phyloP scores from a whole-genome alignment of 2,329 filamentous ascomycete genomes.

The Colletotrichum coccodes region DNA sequence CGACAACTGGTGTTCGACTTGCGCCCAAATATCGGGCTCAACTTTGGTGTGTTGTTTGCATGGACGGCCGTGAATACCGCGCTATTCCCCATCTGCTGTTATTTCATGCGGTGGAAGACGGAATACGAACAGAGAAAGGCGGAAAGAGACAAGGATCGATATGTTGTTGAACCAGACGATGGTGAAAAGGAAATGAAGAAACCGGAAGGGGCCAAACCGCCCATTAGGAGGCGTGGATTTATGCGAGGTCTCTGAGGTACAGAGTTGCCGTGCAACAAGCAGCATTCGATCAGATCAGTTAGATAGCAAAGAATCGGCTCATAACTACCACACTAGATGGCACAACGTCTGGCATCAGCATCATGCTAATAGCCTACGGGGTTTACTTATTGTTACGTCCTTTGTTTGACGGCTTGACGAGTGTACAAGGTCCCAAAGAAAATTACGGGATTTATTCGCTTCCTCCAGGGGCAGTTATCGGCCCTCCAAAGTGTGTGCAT shows the following conservation, averaged over 20 bases:
- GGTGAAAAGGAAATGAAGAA: slow-evolving; percentile 41
- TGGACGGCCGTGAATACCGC: slow-evolving; percentile 64
- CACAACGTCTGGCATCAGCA: too few species aligned
- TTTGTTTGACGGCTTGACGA: too few species aligned
- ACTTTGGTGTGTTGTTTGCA: slow-evolving; percentile 69
- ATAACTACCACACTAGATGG: too few species aligned
- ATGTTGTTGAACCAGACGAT: slow-evolving; percentile 37
- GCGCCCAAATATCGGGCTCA: slow-evolving; percentile 65
- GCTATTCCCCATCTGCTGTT: slow-evolving; percentile 62
- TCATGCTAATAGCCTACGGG: too few species aligned
- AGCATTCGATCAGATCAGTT: too few species aligned
- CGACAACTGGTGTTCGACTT: slow-evolving; percentile 70
- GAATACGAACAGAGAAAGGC: slow-evolving; percentile 40
- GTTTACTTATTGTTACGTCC: too few species aligned
- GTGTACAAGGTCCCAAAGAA: too few species aligned
- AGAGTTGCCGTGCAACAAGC: neutral
- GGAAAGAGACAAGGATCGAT: slow-evolving; percentile 39
- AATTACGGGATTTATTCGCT: too few species aligned
- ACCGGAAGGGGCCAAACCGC: slow-evolving; percentile 39
- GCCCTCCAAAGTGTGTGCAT: too few species aligned
- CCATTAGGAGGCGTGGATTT: slow-evolving; percentile 43
- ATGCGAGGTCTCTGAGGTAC: slow-evolving; percentile 40
- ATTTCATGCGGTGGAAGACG: slow-evolving; percentile 53
- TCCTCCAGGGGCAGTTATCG: too few species aligned
- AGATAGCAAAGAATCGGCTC: too few species aligned